These are phyloP conservation scores for Suillus occidentalis DNA, from an alignment of 768 basidiomycete genomes.

Conservation along the genomic window DNA sequence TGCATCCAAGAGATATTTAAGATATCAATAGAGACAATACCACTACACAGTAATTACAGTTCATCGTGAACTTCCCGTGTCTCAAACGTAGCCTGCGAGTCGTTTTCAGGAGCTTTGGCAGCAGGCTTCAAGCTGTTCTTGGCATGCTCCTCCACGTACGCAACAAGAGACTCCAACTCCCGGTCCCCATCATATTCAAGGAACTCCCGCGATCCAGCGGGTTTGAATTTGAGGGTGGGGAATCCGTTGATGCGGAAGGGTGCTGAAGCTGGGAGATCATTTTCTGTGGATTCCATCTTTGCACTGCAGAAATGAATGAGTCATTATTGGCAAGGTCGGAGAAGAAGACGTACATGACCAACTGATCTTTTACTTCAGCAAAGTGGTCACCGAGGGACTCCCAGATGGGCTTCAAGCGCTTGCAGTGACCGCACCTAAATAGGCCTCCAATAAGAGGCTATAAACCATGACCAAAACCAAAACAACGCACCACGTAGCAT, in stretches of 20 bases:
- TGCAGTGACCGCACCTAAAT: conserved; percentile 89
- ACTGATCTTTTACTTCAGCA: conserved; percentile 65
- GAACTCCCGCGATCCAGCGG: conserved; percentile 83
- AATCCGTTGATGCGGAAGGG: conserved; percentile 87
- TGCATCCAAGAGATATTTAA: not conserved
- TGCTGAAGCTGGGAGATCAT: conserved; percentile 87
- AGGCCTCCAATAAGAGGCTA: not conserved
- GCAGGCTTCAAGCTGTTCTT: conserved; percentile 65
- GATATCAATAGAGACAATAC: not conserved
- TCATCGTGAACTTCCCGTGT: conserved; percentile 24
- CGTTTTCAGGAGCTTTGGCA: conserved; percentile 23
- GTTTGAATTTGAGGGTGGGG: conserved; percentile 97
- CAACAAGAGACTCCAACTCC: conserved; percentile 79
- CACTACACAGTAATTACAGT: conserved; percentile 21
- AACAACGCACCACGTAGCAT: conserved; percentile 83
- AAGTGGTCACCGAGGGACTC: conserved; percentile 88
- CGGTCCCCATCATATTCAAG: conserved; percentile 94
- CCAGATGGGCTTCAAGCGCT: conserved; percentile 94
- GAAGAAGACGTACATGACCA: conserved; percentile 64
- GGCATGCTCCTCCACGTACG: conserved; percentile 80
- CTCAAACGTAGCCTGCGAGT: conserved; percentile 26
- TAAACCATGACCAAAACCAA: conserved; percentile 14
- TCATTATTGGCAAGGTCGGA: not conserved
- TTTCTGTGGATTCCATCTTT: conserved; percentile 96
- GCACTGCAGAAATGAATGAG: conserved; percentile 50